Conservation (phyloP, 148 eudicot genomes). For the Rheum nobile region DNA sequence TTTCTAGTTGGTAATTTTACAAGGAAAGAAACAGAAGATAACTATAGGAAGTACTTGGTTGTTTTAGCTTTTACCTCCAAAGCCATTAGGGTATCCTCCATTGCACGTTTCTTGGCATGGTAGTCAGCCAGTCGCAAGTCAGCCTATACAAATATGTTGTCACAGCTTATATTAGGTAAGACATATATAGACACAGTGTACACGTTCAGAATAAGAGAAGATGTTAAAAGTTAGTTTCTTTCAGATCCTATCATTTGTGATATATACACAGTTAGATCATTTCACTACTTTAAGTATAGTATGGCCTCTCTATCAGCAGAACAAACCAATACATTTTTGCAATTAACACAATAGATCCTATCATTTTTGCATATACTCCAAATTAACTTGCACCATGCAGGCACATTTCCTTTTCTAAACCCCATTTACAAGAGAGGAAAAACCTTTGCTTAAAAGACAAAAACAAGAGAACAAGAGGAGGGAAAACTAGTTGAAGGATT, state of each 20-base stretch:
- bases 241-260: not conserved
- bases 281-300: not conserved
- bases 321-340: not conserved
- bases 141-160: slow-evolving; percentile 38
- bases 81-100: slow-evolving; percentile 91
- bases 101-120: slow-evolving; percentile 80
- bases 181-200: not conserved
- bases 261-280: not conserved
- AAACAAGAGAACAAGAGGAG: not conserved
- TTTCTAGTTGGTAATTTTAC: not conserved
- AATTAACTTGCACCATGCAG: not conserved
- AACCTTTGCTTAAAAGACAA: not conserved
- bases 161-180: not conserved
- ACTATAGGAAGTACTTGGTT: not conserved
- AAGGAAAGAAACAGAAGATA: not conserved
- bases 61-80: slow-evolving; percentile 43
- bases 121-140: slow-evolving; percentile 84
- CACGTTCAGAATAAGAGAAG: not conserved
- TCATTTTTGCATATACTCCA: not conserved
- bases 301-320: not conserved
- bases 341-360: not conserved
- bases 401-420: not conserved
- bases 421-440: not conserved
- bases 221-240: not conserved
- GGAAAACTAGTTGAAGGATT: not conserved